A percentile compares a stretch with the other conserved stretches of the same genome.
Conservation (phyloP, 345 rosid genomes). For the Syzygium grande region DNA sequence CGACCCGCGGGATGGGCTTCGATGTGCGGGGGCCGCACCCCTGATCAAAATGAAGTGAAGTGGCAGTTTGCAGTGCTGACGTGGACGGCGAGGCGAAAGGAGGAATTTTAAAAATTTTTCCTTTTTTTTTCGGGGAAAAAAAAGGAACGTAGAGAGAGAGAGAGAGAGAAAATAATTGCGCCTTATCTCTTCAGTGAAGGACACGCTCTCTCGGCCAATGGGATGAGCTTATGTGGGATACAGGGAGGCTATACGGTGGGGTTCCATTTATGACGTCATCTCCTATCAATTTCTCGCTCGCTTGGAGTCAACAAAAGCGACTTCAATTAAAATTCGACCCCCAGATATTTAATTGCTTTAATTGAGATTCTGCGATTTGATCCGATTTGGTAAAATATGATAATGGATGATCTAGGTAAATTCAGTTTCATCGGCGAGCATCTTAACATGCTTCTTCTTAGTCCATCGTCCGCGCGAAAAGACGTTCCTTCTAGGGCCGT, state of each 20-base stretch:
- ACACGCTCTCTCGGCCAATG: slow-evolving; percentile 14
- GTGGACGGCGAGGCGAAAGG: neutral
- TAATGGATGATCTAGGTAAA: rapidly evolving
- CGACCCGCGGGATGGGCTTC: neutral
- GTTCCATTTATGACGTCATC: neutral
- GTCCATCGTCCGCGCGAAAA: neutral
- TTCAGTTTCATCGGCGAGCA: neutral
- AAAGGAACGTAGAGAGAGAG: neutral
- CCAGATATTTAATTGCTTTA: neutral
- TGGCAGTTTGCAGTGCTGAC: neutral
- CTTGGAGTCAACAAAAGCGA: slow-evolving; percentile 32
- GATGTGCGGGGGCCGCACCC: neutral
- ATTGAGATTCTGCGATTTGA: neutral
- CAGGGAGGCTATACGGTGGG: neutral
- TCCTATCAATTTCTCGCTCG: neutral
- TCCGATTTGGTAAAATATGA: neutral
- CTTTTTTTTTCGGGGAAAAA: no score
- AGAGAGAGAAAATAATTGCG: neutral
- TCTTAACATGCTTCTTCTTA: neutral
- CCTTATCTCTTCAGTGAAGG: neutral
- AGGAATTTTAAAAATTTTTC: neutral
- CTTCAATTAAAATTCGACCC: neutral
- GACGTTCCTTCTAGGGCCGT: no score
- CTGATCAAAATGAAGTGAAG: neutral
- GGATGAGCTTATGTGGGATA: slow-evolving; percentile 25